A percentile compares a stretch with the other conserved stretches of the same genome.
These are phyloP conservation scores for Alternaria metachromatica DNA, from an alignment of 2,329 filamentous ascomycete genomes.

Conservation along the genomic window DNA sequence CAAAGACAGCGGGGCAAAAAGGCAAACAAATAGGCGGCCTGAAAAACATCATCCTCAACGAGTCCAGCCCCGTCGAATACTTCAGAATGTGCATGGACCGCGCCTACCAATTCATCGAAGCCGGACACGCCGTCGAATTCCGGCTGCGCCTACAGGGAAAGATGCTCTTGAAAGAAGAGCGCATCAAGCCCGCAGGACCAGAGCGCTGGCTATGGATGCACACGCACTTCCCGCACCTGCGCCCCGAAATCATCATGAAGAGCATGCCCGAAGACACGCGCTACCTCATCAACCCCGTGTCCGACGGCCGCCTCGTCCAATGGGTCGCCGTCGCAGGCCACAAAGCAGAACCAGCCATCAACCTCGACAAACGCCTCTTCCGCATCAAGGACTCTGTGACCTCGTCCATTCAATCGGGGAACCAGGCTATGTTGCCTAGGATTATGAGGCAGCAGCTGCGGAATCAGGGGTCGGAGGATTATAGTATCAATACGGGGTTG, in stretches of 20 bases:
- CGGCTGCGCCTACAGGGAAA: slow-evolving; percentile 13
- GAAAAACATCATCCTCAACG: slow-evolving; percentile 25
- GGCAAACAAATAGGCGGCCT: slow-evolving; percentile 19
- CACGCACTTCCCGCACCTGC: slow-evolving; percentile 36
- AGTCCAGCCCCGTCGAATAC: slow-evolving; percentile 18
- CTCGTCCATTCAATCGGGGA: slow-evolving; percentile 10
- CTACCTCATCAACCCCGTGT: slow-evolving; percentile 29
- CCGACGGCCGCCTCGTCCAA: slow-evolving; percentile 29
- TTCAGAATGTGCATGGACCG: slow-evolving; percentile 22
- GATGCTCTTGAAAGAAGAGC: slow-evolving; percentile 6
- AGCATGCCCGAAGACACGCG: slow-evolving; percentile 34
- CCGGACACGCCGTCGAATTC: slow-evolving; percentile 33
- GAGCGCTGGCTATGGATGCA: slow-evolving; percentile 30
- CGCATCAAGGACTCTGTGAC: slow-evolving; percentile 21
- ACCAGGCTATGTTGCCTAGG: slow-evolving; percentile 18
- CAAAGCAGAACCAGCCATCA: neutral
- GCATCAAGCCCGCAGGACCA: neutral
- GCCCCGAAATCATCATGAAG: slow-evolving; percentile 40
- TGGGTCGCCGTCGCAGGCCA: slow-evolving; percentile 27
- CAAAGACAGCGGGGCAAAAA: neutral
- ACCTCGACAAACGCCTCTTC: slow-evolving; percentile 20
- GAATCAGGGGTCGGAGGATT: neutral
- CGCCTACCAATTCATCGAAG: slow-evolving; percentile 32
- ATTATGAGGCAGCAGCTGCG: slow-evolving; percentile 7
- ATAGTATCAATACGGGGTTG: slow-evolving; percentile 12